phyloP scores from a whole-genome alignment of 1,284 basidiomycete species.

The Apiotrichum gamsii region DNA sequence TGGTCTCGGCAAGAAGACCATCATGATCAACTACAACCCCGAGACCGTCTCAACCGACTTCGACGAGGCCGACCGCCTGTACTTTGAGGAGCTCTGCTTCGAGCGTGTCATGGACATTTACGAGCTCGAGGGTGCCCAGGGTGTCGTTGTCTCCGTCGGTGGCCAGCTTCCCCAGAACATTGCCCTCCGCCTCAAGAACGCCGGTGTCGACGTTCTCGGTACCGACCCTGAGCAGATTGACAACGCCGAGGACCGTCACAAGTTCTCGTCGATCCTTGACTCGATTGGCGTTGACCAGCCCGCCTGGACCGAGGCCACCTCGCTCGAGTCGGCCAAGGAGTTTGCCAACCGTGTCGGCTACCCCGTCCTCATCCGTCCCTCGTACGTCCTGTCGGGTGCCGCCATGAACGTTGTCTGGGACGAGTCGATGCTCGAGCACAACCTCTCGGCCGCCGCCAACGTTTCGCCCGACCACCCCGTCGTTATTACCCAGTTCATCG shows the following conservation, averaged over 20 bases:
- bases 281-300: conserved; percentile 95
- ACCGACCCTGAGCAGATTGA: conserved; percentile 95
- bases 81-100: conserved; percentile 97
- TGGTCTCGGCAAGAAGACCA: conserved; percentile 85
- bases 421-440: conserved; percentile 80
- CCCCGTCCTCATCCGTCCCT: conserved; percentile 91
- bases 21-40: conserved; percentile 99
- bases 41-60: conserved; percentile 99
- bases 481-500: conserved; percentile 98
- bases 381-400: conserved; percentile 95
- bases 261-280: conserved; percentile 95
- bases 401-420: conserved; percentile 99
- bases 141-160: conserved; percentile 94
- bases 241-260: conserved; percentile 96
- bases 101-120: conserved; percentile 99
- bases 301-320: conserved; percentile 88
- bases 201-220: conserved; percentile 86
- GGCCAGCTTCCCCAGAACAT: conserved; percentile 99
- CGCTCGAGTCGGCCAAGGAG: conserved; percentile 80
- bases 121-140: conserved; percentile 85
- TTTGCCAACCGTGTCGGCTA: conserved; percentile 86
- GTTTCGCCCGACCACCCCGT: conserved; percentile 97
- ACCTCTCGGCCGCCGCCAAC: conserved; percentile 86
- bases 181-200: conserved; percentile 86
- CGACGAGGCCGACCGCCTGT: conserved; percentile 95